A percentile compares a stretch with the other conserved stretches of the same genome.
Conservation (phyloP, 352 stramenopile genomes). For the Globisporangium rhizosaccharum region DNA sequence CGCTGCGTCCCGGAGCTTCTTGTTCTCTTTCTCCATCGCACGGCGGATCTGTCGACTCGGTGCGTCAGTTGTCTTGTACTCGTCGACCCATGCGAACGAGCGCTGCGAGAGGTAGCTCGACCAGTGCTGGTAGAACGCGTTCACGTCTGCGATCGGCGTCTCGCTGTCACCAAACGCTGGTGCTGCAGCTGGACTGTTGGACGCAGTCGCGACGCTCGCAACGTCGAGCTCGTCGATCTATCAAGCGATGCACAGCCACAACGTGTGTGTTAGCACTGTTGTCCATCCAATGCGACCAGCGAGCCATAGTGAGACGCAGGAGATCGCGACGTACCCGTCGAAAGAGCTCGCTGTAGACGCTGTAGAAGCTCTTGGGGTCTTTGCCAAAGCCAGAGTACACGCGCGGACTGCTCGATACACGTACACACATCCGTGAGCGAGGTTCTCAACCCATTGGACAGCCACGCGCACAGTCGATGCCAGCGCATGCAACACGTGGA, state of each 20-base stretch:
- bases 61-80: slow-evolving; percentile 80
- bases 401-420: slow-evolving; percentile 22
- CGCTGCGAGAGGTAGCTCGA: slow-evolving; percentile 67
- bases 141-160: slow-evolving; percentile 46
- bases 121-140: slow-evolving; percentile 79
- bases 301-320: neutral
- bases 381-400: slow-evolving; percentile 77
- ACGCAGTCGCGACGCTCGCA: slow-evolving; percentile 15
- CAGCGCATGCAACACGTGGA: neutral
- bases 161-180: slow-evolving; percentile 43
- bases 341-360: slow-evolving; percentile 69
- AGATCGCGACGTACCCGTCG: slow-evolving; percentile 30
- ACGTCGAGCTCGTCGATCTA: slow-evolving; percentile 72
- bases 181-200: slow-evolving; percentile 13
- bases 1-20: slow-evolving; percentile 73
- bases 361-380: slow-evolving; percentile 74
- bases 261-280: neutral
- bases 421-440: neutral
- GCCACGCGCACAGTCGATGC: neutral
- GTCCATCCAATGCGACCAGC: neutral
- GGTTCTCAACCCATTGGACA: slow-evolving; percentile 8
- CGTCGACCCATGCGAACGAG: slow-evolving; percentile 72
- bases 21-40: slow-evolving; percentile 88
- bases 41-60: slow-evolving; percentile 69
- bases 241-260: neutral